Conservation (phyloP, 371 early-diverging fungal genomes). For the Actinomucor elegans region DNA sequence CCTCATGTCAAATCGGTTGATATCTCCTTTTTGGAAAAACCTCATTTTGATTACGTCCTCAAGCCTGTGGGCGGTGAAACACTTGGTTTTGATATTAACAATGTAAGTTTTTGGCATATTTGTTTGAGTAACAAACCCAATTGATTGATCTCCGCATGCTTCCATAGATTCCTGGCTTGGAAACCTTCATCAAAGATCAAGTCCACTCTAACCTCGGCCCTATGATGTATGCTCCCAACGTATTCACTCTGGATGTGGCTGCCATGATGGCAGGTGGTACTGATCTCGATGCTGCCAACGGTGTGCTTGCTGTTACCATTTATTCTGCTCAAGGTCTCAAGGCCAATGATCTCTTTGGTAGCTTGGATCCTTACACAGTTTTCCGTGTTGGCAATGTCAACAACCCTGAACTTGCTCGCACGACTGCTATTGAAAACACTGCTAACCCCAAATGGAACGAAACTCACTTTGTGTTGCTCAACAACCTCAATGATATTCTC, state of each 20-base stretch:
- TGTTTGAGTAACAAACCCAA: no score
- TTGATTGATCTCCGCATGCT: no score
- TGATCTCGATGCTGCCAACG: constrained; percentile 60
- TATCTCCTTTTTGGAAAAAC: constrained; percentile 82
- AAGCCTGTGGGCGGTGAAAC: constrained; percentile 90
- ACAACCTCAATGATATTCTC: constrained; percentile 25
- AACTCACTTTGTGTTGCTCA: constrained; percentile 32
- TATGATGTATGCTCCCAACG: constrained; percentile 86
- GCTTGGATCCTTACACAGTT: constrained; percentile 77
- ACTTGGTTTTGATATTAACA: constrained; percentile 74
- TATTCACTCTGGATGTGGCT: constrained; percentile 77
- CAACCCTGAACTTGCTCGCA: constrained; percentile 51
- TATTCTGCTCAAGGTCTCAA: constrained; percentile 74
- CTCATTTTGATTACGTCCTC: constrained; percentile 87
- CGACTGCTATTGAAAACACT: constrained; percentile 56
- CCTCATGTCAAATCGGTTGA: constrained; percentile 88
- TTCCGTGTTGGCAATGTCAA: constrained; percentile 66
- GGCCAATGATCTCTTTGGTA: constrained; percentile 77
- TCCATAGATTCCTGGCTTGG: constrained; percentile 75
- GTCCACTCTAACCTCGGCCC: constrained; percentile 66
- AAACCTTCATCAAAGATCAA: constrained; percentile 73
- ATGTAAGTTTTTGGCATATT: constrained; percentile 47
- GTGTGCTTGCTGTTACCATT: constrained; percentile 77
- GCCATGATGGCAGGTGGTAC: constrained; percentile 70
- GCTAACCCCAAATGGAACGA: constrained; percentile 34